Evolutionary conservation across 1,284 basidiomycete species (phyloP).

Genomic region (Veloporphyrellus conicus): DNA sequence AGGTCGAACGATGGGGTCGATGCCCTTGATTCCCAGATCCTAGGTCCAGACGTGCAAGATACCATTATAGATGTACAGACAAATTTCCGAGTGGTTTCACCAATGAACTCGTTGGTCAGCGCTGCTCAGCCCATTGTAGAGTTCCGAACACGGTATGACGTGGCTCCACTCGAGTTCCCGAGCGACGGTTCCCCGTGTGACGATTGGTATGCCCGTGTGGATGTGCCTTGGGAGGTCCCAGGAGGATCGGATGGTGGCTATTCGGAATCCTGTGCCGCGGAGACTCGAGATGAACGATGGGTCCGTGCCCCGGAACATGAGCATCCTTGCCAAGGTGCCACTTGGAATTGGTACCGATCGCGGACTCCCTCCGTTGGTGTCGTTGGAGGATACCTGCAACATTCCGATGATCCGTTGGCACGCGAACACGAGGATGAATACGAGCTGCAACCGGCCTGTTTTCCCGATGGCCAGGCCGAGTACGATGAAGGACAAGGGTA

Average conservation of each 20-base stretch:
- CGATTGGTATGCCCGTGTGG: background rate
- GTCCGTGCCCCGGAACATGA: background rate
- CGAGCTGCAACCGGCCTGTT: background rate
- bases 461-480: background rate
- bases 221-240: background rate
- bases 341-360: slow-evolving; percentile 3
- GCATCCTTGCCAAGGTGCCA: background rate
- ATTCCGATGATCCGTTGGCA: background rate
- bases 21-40: background rate
- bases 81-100: slow-evolving; percentile 1
- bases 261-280: slow-evolving; percentile 3
- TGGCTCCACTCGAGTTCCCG: slow-evolving; percentile 8
- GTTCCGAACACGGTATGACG: slow-evolving; percentile 13
- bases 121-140: slow-evolving; percentile 3
- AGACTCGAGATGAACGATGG: background rate
- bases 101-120: slow-evolving; percentile 6
- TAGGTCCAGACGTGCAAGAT: background rate
- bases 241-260: background rate
- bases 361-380: background rate
- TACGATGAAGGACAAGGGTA: slow-evolving; percentile 2
- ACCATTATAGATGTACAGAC: background rate
- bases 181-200: slow-evolving; percentile 12
- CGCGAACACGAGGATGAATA: slow-evolving; percentile 4
- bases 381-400: slow-evolving; percentile 2
- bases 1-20: background rate